Evolutionary conservation across 2,329 filamentous ascomycete genomes (phyloP).

Genomic region (Fusarium tanahbumbuense): DNA sequence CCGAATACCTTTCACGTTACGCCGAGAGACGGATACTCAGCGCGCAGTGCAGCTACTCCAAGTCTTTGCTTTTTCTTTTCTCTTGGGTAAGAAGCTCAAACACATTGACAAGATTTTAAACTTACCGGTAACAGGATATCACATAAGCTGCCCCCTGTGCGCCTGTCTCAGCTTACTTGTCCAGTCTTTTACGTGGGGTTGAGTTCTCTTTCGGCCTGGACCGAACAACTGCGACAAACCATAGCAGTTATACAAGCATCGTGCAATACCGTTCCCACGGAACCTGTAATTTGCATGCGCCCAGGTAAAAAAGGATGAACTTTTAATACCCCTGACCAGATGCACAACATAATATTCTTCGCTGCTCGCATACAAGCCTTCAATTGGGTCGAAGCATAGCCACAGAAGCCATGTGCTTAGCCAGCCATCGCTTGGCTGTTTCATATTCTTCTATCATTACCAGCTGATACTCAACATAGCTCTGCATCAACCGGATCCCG

Average conservation of each 20-base stretch:
- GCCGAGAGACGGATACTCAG: not conserved
- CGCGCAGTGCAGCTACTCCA: not conserved
- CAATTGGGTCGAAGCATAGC: slow-evolving; percentile 4
- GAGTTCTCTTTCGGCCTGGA: slow-evolving; percentile 30
- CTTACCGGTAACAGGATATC: not conserved
- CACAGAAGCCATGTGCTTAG: slow-evolving; percentile 7
- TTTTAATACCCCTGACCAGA: slow-evolving; percentile 8
- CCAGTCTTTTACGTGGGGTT: slow-evolving; percentile 18
- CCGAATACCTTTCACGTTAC: slow-evolving; percentile 16
- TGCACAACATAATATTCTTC: not conserved
- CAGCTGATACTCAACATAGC: not conserved
- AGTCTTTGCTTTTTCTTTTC: slow-evolving; percentile 1
- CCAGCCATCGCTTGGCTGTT: slow-evolving; percentile 11
- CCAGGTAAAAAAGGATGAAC: not conserved
- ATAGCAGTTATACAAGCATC: slow-evolving; percentile 16
- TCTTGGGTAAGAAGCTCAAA: slow-evolving; percentile 8
- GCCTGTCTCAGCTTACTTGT: slow-evolving; percentile 18
- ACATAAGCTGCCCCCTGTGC: slow-evolving; percentile 1
- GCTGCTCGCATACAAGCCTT: not conserved
- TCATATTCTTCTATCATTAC: not conserved
- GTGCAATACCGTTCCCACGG: slow-evolving; percentile 32
- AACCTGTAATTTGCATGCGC: slow-evolving; percentile 2
- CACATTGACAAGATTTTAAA: not conserved
- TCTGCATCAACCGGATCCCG: not conserved
- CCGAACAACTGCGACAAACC: slow-evolving; percentile 32